These are phyloP conservation scores for Elymus sibiricus DNA, from an alignment of 176 grass and related monocot species.

Conservation along the genomic window DNA sequence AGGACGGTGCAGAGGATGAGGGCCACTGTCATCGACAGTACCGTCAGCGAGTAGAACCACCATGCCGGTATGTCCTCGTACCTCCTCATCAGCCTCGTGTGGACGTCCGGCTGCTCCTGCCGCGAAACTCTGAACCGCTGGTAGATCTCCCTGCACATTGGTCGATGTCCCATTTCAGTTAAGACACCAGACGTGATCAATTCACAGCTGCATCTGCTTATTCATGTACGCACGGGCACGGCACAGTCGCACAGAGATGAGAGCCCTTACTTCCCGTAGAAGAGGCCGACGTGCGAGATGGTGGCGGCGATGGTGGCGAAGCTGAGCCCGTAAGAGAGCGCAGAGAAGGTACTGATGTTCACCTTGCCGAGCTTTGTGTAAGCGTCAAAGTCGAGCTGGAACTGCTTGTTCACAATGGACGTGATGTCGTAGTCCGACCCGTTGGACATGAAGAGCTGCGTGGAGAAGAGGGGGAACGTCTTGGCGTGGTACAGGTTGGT, in stretches of 20 bases:
- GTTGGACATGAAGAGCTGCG: slow-evolving; percentile 57
- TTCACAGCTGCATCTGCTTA: neutral
- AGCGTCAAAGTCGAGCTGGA: slow-evolving; percentile 45
- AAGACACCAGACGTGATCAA: neutral
- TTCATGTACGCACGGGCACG: neutral
- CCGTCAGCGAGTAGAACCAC: slow-evolving; percentile 78
- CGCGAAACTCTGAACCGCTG: slow-evolving; percentile 48
- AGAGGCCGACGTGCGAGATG: slow-evolving; percentile 63
- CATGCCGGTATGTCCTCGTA: slow-evolving; percentile 72
- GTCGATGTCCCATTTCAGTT: neutral
- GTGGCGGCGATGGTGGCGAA: slow-evolving; percentile 76
- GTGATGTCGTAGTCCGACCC: slow-evolving; percentile 50
- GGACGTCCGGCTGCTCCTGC: slow-evolving; percentile 56
- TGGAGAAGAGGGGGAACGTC: slow-evolving; percentile 83
- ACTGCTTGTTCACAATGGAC: slow-evolving; percentile 51
- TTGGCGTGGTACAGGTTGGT: slow-evolving; percentile 56
- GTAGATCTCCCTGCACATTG: slow-evolving; percentile 63
- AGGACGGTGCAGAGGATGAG: slow-evolving; percentile 67
- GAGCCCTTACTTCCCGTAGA: slow-evolving; percentile 69
- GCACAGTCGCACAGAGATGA: neutral
- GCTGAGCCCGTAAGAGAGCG: slow-evolving; percentile 54
- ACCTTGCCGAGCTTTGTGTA: slow-evolving; percentile 43
- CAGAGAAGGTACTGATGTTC: slow-evolving; percentile 76
- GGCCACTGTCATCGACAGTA: slow-evolving; percentile 30
- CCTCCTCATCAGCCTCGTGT: slow-evolving; percentile 67